A percentile compares a stretch with the other conserved stretches of the same genome.
phyloP scores from a whole-genome alignment of 2,329 filamentous ascomycete species.

The Penicillium sclerotiorum region DNA sequence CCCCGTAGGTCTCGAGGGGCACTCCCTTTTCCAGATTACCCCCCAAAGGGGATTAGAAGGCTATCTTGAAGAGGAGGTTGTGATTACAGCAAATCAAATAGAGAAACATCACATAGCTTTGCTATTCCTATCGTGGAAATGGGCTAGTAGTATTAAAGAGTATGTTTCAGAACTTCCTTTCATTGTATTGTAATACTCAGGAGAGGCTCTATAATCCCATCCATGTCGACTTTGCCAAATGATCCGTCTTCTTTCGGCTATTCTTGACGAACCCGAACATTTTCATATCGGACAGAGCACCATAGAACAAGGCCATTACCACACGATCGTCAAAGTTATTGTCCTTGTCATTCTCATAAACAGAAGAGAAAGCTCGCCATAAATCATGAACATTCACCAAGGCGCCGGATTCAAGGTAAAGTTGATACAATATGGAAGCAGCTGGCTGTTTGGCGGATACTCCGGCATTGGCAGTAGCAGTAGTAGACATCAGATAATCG shows the following conservation, averaged over 20 bases:
- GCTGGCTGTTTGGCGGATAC: constrained; percentile 59
- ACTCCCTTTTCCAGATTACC: no score
- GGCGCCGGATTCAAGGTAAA: constrained; percentile 65
- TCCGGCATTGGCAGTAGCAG: constrained; percentile 30
- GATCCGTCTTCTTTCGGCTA: constrained; percentile 89
- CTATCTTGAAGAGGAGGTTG: no score
- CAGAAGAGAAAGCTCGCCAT: constrained; percentile 62
- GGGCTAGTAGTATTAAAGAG: no score
- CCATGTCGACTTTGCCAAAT: constrained; percentile 80
- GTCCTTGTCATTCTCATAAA: constrained; percentile 45
- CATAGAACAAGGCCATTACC: constrained; percentile 76
- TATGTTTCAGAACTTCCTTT: no score
- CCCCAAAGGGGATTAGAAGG: no score
- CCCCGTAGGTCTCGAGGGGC: no score
- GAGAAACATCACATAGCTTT: no score
- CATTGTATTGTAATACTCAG: no score
- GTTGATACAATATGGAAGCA: constrained; percentile 62
- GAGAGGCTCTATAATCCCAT: constrained; percentile 66
- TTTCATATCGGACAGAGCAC: constrained; percentile 79
- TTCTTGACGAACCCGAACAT: constrained; percentile 84
- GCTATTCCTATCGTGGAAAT: no score
- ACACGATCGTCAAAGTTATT: constrained; percentile 35
- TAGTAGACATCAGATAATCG: constrained; percentile 62
- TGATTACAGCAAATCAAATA: no score
- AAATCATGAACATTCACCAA: constrained; percentile 64